A percentile compares a stretch with the other conserved stretches of the same genome.
phyloP scores from a whole-genome alignment of 345 rosid species.

The Nasturtium officinale region DNA sequence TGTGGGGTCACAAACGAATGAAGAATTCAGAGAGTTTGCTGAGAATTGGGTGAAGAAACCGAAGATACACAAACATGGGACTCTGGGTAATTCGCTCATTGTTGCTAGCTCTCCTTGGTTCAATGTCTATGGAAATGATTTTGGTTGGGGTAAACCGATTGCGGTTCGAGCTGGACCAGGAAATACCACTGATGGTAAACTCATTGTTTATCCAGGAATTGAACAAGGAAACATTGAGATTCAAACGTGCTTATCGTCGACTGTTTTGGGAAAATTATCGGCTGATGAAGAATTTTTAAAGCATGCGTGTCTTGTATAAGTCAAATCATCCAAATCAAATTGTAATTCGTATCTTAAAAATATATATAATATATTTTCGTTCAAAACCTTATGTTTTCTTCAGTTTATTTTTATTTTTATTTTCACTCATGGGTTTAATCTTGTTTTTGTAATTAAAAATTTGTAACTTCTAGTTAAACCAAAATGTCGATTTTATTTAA shows the following conservation, averaged over 20 bases:
- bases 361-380: too few species aligned
- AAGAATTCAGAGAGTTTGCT: constrained; percentile 9
- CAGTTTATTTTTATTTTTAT: too few species aligned
- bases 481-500: too few species aligned
- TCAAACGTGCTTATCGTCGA: constrained; percentile 35
- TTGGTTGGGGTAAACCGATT: constrained; percentile 54
- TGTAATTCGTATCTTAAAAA: not conserved
- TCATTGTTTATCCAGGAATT: constrained; percentile 43
- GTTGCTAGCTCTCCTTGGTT: too few species aligned
- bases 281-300: constrained; percentile 35
- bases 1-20: constrained; percentile 34
- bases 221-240: constrained; percentile 51
- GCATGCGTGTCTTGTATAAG: not conserved
- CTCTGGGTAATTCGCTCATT: too few species aligned
- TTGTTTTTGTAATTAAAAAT: too few species aligned
- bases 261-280: constrained; percentile 20
- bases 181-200: too few species aligned
- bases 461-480: too few species aligned
- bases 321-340: not conserved
- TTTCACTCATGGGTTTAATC: too few species aligned
- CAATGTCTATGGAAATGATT: constrained; percentile 45
- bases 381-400: too few species aligned
- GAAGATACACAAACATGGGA: too few species aligned
- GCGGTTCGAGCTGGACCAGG: constrained; percentile 47
- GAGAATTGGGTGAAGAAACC: constrained; percentile 45